These are phyloP conservation scores for Cymodocea nodosa DNA, from an alignment of 116 monocot genomes.

Conservation along the genomic window DNA sequence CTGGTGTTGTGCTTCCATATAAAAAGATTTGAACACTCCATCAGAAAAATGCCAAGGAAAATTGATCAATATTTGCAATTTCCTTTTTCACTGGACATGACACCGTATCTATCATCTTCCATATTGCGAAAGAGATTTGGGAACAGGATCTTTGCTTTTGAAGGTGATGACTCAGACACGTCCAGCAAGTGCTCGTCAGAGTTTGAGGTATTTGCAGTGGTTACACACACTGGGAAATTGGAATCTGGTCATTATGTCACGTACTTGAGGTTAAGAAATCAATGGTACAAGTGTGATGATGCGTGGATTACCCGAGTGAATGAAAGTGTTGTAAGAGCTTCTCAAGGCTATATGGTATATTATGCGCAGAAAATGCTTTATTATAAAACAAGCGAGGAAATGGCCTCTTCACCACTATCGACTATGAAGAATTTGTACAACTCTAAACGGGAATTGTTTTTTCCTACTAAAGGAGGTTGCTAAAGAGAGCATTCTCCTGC, in stretches of 20 bases:
- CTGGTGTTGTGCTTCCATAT: conserved; percentile 61
- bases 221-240: conserved; percentile 48
- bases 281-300: conserved; percentile 80
- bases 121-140: conserved; percentile 43
- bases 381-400: conserved; percentile 10
- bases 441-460: neutral
- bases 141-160: conserved; percentile 50
- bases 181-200: conserved; percentile 31
- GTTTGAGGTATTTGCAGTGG: conserved; percentile 67
- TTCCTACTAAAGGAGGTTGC: conserved; percentile 7
- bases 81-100: conserved; percentile 61
- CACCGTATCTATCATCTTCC: conserved; percentile 60
- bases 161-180: conserved; percentile 37
- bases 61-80: conserved; percentile 53
- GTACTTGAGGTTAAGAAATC: conserved; percentile 35
- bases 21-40: conserved; percentile 56
- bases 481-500: neutral
- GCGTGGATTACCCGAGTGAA: conserved; percentile 59
- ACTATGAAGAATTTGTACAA: conserved; percentile 4
- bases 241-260: conserved; percentile 68
- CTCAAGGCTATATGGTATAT: conserved; percentile 58
- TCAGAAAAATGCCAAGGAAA: conserved; percentile 29
- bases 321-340: conserved; percentile 37
- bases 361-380: conserved; percentile 51
- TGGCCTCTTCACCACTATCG: conserved; percentile 7